Percentiles rank a stretch among this genome's conserved stretches.
These are phyloP conservation scores for Orbilia brochopaga DNA, from an alignment of 2,329 filamentous ascomycete genomes.

Conservation along the genomic window DNA sequence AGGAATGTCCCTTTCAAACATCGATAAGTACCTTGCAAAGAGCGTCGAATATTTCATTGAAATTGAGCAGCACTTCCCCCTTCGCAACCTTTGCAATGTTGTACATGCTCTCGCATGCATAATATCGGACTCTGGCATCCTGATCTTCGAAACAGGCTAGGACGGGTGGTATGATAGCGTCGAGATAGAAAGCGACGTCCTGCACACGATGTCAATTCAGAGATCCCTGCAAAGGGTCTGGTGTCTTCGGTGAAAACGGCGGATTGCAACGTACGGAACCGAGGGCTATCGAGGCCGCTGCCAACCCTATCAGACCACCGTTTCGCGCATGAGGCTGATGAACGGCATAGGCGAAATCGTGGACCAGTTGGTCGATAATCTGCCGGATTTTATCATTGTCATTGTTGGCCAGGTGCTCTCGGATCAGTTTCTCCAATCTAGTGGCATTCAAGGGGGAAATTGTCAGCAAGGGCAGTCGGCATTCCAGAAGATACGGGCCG, in stretches of 20 bases:
- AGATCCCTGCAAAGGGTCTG: constrained; percentile 20
- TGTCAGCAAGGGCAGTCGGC: constrained; percentile 4
- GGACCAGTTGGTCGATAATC: constrained; percentile 94
- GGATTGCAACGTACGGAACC: constrained; percentile 72
- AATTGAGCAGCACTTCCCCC: constrained; percentile 94
- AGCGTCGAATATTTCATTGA: constrained; percentile 98
- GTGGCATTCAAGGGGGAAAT: constrained; percentile 12
- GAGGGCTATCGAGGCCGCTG: constrained; percentile 92
- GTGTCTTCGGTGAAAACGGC: constrained; percentile 13
- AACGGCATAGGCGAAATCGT: constrained; percentile 96
- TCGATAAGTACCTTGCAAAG: constrained; percentile 77
- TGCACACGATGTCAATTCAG: constrained; percentile 59
- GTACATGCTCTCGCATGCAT: constrained; percentile 99
- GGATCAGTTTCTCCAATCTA: constrained; percentile 88
- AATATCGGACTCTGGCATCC: constrained; percentile 94
- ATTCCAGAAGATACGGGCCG: background rate
- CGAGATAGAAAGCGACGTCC: constrained; percentile 89
- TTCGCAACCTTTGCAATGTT: constrained; percentile 99
- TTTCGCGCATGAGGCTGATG: constrained; percentile 96
- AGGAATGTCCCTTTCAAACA: background rate
- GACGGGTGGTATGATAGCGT: constrained; percentile 93
- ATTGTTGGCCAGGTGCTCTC: constrained; percentile 76
- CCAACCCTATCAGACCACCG: constrained; percentile 91
- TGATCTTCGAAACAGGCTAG: constrained; percentile 97
- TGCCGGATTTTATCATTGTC: constrained; percentile 81